phyloP scores from a whole-genome alignment of 129 eudicot genomes.

The Flaveria sonorensis region DNA sequence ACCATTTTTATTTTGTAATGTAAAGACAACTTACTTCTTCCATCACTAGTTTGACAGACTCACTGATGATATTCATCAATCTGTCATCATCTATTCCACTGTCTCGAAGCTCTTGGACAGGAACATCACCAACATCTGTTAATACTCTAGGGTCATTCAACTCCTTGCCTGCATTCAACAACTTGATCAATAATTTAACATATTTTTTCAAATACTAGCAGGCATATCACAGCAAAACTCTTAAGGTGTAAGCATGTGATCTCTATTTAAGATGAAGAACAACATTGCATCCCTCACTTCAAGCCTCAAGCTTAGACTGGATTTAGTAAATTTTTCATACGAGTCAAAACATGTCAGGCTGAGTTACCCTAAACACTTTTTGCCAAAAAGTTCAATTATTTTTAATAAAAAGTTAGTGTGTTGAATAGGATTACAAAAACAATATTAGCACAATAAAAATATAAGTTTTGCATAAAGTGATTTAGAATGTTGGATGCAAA shows the following conservation, averaged over 20 bases:
- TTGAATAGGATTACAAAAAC: background rate
- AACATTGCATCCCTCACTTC: slow-evolving; percentile 14
- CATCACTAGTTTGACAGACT: slow-evolving; percentile 94
- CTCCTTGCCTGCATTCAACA: slow-evolving; percentile 70
- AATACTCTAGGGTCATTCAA: slow-evolving; percentile 78
- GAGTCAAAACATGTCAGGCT: background rate
- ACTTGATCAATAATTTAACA: slow-evolving; percentile 3
- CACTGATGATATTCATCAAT: slow-evolving; percentile 74
- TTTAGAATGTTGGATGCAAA: background rate
- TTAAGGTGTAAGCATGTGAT: background rate
- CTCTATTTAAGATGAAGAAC: slow-evolving; percentile 1
- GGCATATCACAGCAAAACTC: background rate
- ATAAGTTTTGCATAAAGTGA: background rate
- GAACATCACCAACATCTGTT: slow-evolving; percentile 99
- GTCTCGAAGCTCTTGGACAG: slow-evolving; percentile 91
- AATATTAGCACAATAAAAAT: background rate
- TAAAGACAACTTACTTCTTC: slow-evolving; percentile 62
- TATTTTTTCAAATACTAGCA: background rate
- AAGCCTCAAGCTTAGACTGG: background rate
- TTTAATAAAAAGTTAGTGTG: background rate
- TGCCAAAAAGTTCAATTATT: background rate
- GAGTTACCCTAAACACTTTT: background rate
- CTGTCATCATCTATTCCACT: slow-evolving; percentile 92
- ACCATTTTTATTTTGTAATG: background rate
- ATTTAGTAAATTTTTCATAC: background rate